Conservation (phyloP, 495 filamentous ascomycete species). For the Penicillium desertorum region DNA sequence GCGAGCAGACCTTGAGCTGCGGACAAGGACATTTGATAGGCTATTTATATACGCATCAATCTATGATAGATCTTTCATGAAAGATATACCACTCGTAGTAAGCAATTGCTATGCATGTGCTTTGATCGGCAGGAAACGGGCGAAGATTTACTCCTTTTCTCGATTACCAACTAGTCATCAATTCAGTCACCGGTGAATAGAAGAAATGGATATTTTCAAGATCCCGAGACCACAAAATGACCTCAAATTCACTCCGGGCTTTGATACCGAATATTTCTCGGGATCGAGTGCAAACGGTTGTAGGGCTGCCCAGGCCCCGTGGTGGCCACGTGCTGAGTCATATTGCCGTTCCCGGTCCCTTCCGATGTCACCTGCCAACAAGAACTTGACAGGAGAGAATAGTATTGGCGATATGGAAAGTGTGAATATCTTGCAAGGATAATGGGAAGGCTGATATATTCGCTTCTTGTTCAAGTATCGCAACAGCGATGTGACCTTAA, state of each 20-base stretch:
- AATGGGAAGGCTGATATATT: conserved; percentile 28
- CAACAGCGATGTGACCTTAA: background rate
- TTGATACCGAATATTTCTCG: conserved; percentile 31
- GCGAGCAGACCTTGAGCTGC: too few species aligned
- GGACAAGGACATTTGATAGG: background rate
- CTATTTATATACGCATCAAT: background rate
- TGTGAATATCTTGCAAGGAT: conserved; percentile 11
- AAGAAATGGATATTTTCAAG: conserved; percentile 3
- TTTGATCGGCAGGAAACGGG: conserved; percentile 16
- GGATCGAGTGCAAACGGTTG: conserved; percentile 16
- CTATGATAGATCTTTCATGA: background rate
- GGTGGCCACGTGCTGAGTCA: conserved; percentile 10
- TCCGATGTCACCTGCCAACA: conserved; percentile 35
- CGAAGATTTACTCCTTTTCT: background rate
- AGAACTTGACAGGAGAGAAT: conserved; percentile 3
- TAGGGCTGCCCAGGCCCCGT: background rate
- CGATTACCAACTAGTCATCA: background rate
- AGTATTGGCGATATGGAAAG: background rate
- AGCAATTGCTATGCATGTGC: background rate
- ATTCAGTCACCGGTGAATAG: conserved; percentile 20
- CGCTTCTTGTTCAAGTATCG: conserved; percentile 25
- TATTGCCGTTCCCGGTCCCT: conserved; percentile 22
- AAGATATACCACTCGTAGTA: background rate
- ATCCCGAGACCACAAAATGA: conserved; percentile 4
- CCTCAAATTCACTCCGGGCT: conserved; percentile 1